Base-by-base conservation (phyloP, 768 basidiomycete genomes). In the Kwoniella botswanensis region DNA sequence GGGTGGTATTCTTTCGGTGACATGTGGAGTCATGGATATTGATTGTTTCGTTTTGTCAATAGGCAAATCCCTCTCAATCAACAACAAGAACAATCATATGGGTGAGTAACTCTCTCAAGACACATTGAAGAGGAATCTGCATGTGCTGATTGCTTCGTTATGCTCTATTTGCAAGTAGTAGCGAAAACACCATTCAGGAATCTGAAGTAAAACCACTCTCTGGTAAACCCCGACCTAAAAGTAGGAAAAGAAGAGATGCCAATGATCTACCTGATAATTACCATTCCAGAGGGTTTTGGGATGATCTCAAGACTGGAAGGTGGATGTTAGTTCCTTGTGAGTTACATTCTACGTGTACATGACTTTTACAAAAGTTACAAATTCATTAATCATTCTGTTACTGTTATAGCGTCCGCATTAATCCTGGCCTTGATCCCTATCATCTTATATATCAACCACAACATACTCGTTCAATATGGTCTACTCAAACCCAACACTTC, bases 241-340 rank as follows among this genome's bases (percentile, higher is more conserved):
- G 26, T 13, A 55, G n/a, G n/a, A 58, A 66, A 26, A 44, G 29
- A 42, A 24, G 24, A 35, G 62, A 26, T 17, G 18, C 9, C 26
- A 44, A 75, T 62, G 75, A 70, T 12, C 54, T 76, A 53, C 71
- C 71, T 10, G 80, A 78, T 9, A 68, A 76, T 13, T 80, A 82
- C 44, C 56, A 70, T 26, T 76, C 77, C 17, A 63, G 66, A 18
- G 87, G 87, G 0, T 80, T 90, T 41, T 84, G 88, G 88, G 82
- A 85, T 79, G 86, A 90, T 80, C 70, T 90, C 73, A 84, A 69
- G 75, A 86, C 87, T 0, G 81, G 86, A 15, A 85, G 88, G 74
- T 96, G 94, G 94, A 89, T 90, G 67, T 83, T 91, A 18, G 86
- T 91, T 22, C 93, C 93, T 9, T 81, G 93, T 91, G 61, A 65